A percentile compares a stretch with the other conserved stretches of the same genome.
phyloP scores from a whole-genome alignment of 2,329 filamentous ascomycete species.

The Lizonia empirigonia region DNA sequence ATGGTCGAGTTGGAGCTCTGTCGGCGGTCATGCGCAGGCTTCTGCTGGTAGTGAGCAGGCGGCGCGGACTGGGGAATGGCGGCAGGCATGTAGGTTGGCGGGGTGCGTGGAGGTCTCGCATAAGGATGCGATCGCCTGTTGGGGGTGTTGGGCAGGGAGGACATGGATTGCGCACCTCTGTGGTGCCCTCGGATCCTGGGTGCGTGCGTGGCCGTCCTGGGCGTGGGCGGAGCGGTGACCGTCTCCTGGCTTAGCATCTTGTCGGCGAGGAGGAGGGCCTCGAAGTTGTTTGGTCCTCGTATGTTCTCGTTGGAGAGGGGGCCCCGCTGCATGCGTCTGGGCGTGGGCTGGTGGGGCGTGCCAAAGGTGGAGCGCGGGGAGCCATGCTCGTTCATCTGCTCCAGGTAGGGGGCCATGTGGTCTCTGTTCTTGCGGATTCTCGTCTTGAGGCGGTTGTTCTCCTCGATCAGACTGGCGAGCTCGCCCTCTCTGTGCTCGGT shows the following conservation, averaged over 20 bases:
- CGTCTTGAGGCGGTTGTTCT: conserved; percentile 76
- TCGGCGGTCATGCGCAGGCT: conserved; percentile 51
- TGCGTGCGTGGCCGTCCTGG: conserved; percentile 56
- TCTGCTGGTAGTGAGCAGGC: conserved; percentile 42
- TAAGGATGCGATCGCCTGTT: conserved; percentile 62
- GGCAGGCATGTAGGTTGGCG: conserved; percentile 41
- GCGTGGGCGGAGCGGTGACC: conserved; percentile 75
- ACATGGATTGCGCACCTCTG: conserved; percentile 80
- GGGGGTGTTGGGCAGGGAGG: conserved; percentile 81
- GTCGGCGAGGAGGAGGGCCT: conserved; percentile 73
- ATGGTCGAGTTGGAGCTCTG: conserved; percentile 71
- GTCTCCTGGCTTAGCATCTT: conserved; percentile 80
- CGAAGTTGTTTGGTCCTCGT: conserved; percentile 69
- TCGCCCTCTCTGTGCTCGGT: conserved; percentile 80
- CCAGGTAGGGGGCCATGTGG: conserved; percentile 68
- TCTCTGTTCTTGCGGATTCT: conserved; percentile 89
- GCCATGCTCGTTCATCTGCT: conserved; percentile 61
- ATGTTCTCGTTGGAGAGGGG: conserved; percentile 52
- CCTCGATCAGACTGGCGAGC: conserved; percentile 71
- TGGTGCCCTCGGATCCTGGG: conserved; percentile 66
- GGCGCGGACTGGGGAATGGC: conserved; percentile 50
- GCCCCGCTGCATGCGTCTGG: conserved; percentile 43
- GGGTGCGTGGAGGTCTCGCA: conserved; percentile 60
- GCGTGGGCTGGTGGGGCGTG: conserved; percentile 60
- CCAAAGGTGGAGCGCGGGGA: conserved; percentile 65